Base-by-base conservation (phyloP, 345 rosid genomes). In the Salix brachista region DNA sequence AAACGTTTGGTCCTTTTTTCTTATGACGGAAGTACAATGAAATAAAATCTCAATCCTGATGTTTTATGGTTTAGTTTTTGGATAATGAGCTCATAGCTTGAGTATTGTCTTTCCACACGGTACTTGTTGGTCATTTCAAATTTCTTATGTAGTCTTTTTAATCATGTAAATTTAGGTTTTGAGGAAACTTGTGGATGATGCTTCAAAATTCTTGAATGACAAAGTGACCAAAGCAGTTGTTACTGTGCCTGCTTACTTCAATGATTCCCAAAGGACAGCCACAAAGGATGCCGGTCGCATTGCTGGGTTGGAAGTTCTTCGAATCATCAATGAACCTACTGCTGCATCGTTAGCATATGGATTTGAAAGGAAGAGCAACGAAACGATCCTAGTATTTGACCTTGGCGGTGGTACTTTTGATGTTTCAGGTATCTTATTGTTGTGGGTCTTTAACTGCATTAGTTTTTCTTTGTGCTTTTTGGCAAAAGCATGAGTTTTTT, bases 371-470 rank as follows among this genome's bases (percentile, higher is more conserved):
- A 96, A 96, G 84, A 92, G 82, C 82, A 96, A 96, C 60, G 99
- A 96, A 80, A 96, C 99, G 14, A 96, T 96, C 71, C 90, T 96
- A 39, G 99, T 96, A 0, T 96, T 96, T 87, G 99, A 96, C 86
- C 99, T 95, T 83, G 99, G 99, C 78, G 99, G 99, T 86, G 99
- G 99, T 81, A 96, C 99, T 28, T 96, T 96, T 78, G 99, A 96
- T 80, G 99, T 96, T 64, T 96, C 99, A 88, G 99, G 99, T 96
- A 82, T 41, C 26, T 13, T 61, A 42, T 8, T 28, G 70, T 46
- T n/a, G 13, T 18, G 13, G 58, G 23, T 68, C 7, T 14, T 50
- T 23, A 21, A 11, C 13, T 76, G 28, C 23, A 16, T 21, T n/a
- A 10, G 8, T 56, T 28, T 14, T 39, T 10, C 46, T n/a, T 36